These are phyloP conservation scores for Rhododendron henanense DNA, from an alignment of 148 eudicot genomes.

Conservation along the genomic window DNA sequence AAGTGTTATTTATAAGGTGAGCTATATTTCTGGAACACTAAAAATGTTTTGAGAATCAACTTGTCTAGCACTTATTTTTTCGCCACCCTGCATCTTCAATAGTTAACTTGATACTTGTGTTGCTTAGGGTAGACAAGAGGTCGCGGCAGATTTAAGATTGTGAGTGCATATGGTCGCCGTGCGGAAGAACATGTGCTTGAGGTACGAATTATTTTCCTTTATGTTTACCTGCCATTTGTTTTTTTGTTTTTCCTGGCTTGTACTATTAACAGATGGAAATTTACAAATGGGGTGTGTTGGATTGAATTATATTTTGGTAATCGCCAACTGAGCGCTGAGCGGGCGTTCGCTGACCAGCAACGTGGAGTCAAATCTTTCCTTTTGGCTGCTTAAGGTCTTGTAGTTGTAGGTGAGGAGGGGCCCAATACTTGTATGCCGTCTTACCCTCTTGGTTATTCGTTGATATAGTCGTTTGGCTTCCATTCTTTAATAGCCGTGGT, in stretches of 20 bases:
- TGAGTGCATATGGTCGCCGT: slow-evolving; percentile 31
- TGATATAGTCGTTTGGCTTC: background rate
- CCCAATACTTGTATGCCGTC: background rate
- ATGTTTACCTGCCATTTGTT: background rate
- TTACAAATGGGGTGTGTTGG: background rate
- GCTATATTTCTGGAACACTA: background rate
- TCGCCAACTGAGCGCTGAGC: background rate
- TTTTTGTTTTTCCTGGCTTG: background rate
- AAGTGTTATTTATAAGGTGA: slow-evolving; percentile 26
- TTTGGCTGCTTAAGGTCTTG: background rate
- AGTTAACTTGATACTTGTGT: slow-evolving; percentile 4
- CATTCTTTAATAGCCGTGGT: background rate
- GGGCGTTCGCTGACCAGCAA: background rate
- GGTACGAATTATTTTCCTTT: slow-evolving; percentile 35
- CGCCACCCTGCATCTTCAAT: background rate
- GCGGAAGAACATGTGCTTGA: slow-evolving; percentile 37
- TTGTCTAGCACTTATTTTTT: background rate
- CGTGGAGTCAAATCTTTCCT: background rate
- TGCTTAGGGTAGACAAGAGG: slow-evolving; percentile 46
- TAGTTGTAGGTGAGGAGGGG: background rate
- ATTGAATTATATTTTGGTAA: background rate
- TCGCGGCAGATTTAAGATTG: slow-evolving; percentile 17
- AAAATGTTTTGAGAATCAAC: background rate
- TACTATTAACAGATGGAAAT: background rate
- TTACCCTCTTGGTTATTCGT: background rate